Evolutionary conservation across 169 alveolate genomes (phyloP).

Genomic region (Perkinsus marinus): DNA sequence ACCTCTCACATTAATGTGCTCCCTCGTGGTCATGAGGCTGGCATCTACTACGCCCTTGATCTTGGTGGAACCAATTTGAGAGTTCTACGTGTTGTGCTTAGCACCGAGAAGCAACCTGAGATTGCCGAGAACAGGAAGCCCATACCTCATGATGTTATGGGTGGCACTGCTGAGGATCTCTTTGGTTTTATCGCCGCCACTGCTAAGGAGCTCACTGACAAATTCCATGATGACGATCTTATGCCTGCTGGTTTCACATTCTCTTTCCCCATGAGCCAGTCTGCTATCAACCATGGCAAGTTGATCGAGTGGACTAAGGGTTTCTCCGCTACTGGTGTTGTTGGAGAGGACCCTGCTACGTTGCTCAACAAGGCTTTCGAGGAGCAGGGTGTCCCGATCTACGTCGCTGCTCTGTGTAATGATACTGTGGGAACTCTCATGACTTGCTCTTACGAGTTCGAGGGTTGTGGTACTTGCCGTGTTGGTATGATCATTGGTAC

Average conservation of each 20-base stretch:
- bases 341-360: conserved; percentile 16
- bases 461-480: not conserved
- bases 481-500: conserved; percentile 26
- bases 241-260: conserved; percentile 15
- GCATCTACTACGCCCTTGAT: conserved; percentile 23
- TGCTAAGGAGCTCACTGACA: not conserved
- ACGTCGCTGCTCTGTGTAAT: conserved; percentile 9
- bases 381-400: conserved; percentile 14
- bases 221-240: not conserved
- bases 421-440: conserved; percentile 22
- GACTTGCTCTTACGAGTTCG: conserved; percentile 3
- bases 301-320: conserved; percentile 23
- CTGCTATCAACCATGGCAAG: conserved; percentile 1
- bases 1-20: conserved; percentile 13
- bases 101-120: not conserved
- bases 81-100: conserved; percentile 14
- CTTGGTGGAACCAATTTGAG: conserved; percentile 27
- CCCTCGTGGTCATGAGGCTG: conserved; percentile 19
- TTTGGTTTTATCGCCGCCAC: not conserved
- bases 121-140: not conserved
- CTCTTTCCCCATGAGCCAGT: conserved; percentile 19
- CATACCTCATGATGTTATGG: not conserved
- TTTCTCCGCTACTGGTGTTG: conserved; percentile 13
- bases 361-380: conserved; percentile 13
- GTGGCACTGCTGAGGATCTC: not conserved